These are phyloP conservation scores for Protomyces inouyei DNA, from an alignment of 1,139 yeast species.

Conservation along the genomic window DNA sequence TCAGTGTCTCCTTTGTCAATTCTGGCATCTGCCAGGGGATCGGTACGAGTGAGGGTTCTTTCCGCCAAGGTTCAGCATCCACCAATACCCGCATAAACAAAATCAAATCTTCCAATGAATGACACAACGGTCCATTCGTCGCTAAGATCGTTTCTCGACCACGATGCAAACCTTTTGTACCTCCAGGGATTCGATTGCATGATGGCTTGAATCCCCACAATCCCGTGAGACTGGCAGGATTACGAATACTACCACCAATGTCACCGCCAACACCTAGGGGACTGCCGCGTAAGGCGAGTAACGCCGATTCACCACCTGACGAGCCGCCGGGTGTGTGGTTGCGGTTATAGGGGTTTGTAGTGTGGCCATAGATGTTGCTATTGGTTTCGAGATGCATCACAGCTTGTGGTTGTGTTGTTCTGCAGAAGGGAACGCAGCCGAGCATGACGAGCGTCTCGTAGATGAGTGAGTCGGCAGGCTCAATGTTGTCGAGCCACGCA, in stretches of 20 bases:
- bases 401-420: slow-evolving; percentile 56
- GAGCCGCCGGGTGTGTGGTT: slow-evolving; percentile 53
- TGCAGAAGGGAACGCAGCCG: slow-evolving; percentile 65
- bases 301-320: slow-evolving; percentile 58
- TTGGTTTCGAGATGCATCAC: slow-evolving; percentile 52
- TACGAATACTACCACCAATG: slow-evolving; percentile 57
- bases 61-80: slow-evolving; percentile 53
- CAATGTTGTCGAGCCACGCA: slow-evolving; percentile 36
- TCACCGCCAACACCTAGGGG: slow-evolving; percentile 54
- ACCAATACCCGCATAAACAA: slow-evolving; percentile 52
- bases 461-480: slow-evolving; percentile 36
- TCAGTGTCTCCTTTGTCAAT: slow-evolving; percentile 40
- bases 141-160: slow-evolving; percentile 48
- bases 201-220: slow-evolving; percentile 54
- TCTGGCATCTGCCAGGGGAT: slow-evolving; percentile 49
- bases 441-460: slow-evolving; percentile 45
- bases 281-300: slow-evolving; percentile 47
- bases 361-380: slow-evolving; percentile 42
- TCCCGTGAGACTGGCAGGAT: slow-evolving; percentile 52
- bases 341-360: slow-evolving; percentile 46
- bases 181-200: slow-evolving; percentile 47
- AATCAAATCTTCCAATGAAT: slow-evolving; percentile 54
- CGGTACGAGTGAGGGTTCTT: slow-evolving; percentile 48
- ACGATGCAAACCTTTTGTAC: slow-evolving; percentile 46
- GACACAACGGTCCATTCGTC: slow-evolving; percentile 48